These are phyloP conservation scores for Candida ortonii DNA, from an alignment of 805 yeast species.

Conservation along the genomic window DNA sequence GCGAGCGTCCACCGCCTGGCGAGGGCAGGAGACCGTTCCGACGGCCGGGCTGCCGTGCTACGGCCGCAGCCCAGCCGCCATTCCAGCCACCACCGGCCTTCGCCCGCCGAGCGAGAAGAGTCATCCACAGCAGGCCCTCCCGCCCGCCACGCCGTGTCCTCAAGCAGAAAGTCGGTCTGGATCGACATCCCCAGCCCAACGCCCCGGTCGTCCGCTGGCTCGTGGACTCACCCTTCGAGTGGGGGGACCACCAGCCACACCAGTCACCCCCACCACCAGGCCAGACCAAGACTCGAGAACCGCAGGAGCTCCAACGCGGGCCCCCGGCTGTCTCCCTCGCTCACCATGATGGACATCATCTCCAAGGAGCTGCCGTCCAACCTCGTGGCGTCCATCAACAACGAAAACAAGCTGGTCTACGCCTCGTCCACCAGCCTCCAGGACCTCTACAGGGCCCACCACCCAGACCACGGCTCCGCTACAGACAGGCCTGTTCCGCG, in stretches of 20 bases:
- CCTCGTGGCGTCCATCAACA: conserved; percentile 29
- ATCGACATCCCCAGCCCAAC: no score
- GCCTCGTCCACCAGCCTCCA: conserved; percentile 13
- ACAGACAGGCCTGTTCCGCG: conserved; percentile 1
- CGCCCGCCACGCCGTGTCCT: no score
- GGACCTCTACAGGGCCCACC: conserved; percentile 4
- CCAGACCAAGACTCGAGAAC: conserved; percentile 10
- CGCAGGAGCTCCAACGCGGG: conserved; percentile 8
- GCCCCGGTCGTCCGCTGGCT: no score
- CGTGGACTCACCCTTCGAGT: no score
- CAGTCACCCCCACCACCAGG: no score
- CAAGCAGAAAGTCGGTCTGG: no score
- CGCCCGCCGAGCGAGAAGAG: no score
- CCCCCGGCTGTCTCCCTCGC: conserved; percentile 12
- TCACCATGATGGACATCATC: conserved; percentile 22
- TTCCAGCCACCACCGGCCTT: no score
- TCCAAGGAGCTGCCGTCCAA: conserved; percentile 29
- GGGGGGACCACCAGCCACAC: no score
- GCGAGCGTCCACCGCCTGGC: conserved; percentile 29
- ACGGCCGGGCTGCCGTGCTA: no score
- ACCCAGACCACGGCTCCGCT: neutral
- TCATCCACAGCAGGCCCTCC: no score
- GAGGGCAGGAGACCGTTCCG: conserved; percentile 9
- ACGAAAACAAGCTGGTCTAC: conserved; percentile 27
- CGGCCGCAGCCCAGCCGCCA: no score